phyloP scores from a whole-genome alignment of 23 red algal genomes.

The Gracilariopsis chorda region DNA sequence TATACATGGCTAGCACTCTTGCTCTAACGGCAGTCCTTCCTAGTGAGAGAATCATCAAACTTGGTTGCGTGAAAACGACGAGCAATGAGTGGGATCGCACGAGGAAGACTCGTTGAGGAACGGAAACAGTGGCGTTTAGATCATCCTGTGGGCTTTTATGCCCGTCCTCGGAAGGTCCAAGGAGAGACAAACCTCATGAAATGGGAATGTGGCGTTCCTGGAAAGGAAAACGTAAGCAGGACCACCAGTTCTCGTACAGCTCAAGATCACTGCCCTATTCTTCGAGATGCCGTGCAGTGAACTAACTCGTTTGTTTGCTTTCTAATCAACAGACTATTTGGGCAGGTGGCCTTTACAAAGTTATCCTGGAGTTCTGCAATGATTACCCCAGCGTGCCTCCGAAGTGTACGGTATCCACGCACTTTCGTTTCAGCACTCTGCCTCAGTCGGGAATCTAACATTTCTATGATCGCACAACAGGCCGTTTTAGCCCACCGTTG shows the following conservation, averaged over 20 bases:
- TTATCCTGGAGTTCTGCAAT: constrained; percentile 85
- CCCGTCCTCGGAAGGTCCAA: constrained; percentile 67
- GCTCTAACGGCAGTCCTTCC: too few relatives aligned
- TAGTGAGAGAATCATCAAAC: too few relatives aligned
- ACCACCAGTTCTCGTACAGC: too few relatives aligned
- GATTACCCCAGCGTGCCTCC: constrained; percentile 94
- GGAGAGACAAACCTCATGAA: constrained; percentile 87
- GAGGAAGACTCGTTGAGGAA: constrained; percentile 84
- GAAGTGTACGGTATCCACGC: constrained; percentile 58
- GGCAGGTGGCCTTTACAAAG: constrained; percentile 82
- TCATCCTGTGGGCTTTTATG: constrained; percentile 96
- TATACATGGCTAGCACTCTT: too few relatives aligned
- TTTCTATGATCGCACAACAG: neutral
- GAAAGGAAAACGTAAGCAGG: constrained; percentile 83
- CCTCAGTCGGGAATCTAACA: neutral
- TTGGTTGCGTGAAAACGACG: too few relatives aligned
- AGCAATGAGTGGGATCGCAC: constrained; percentile 80
- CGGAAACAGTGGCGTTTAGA: constrained; percentile 94
- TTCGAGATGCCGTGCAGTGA: too few relatives aligned
- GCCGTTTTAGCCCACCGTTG: constrained; percentile 88
- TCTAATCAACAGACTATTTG: constrained; percentile 87
- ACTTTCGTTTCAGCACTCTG: too few relatives aligned
- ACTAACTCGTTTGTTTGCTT: too few relatives aligned
- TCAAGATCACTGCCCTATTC: too few relatives aligned
- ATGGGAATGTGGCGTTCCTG: constrained; percentile 97